A percentile compares a stretch with the other conserved stretches of the same genome.
Conservation (phyloP, 2,329 filamentous ascomycete genomes). For the Capronia coronata region DNA sequence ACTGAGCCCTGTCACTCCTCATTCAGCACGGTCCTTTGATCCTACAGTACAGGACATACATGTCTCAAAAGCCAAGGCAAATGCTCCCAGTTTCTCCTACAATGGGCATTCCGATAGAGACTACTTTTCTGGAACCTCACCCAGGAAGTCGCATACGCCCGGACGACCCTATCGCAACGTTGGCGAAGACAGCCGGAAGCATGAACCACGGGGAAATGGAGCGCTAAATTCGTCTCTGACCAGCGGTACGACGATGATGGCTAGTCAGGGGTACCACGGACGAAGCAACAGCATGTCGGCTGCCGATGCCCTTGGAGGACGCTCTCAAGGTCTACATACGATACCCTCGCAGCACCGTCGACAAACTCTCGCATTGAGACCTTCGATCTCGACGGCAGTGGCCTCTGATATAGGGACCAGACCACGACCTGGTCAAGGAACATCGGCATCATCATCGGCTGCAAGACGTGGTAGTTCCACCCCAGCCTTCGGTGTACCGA, state of each 20-base stretch:
- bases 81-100: background rate
- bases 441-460: background rate
- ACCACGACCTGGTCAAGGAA: background rate
- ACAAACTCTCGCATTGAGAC: background rate
- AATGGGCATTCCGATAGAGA: background rate
- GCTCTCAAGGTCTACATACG: too few relatives aligned
- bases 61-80: background rate
- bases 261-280: background rate
- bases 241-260: background rate
- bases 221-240: background rate
- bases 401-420: background rate
- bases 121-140: background rate
- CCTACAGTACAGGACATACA: background rate
- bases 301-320: background rate
- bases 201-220: background rate
- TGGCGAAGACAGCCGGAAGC: background rate
- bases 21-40: background rate
- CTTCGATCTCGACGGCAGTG: background rate
- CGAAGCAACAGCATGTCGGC: background rate
- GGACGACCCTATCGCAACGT: background rate
- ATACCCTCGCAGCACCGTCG: too few relatives aligned
- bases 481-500: constrained; percentile 8
- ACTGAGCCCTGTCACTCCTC: background rate
- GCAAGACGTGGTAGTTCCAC: background rate
- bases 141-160: background rate